Conservation (phyloP, 2,329 filamentous ascomycete genomes). For the Trichoderma atroviride region DNA sequence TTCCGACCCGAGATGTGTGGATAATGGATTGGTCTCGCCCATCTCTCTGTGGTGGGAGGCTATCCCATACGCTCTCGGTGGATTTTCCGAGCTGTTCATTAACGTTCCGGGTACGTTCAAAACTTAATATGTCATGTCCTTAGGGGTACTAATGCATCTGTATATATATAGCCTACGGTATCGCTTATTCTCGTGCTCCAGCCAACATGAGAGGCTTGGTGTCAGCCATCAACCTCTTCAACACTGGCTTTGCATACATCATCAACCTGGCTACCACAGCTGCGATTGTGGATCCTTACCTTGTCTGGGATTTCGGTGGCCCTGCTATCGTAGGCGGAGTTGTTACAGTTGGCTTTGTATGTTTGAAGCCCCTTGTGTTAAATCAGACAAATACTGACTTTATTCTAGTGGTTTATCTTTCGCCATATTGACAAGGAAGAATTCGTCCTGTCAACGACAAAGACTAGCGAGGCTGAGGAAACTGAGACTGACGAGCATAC, state of each 20-base stretch:
- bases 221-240: slow-evolving; percentile 53
- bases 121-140: background rate
- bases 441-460: slow-evolving; percentile 33
- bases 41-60: slow-evolving; percentile 35
- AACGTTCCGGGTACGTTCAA: slow-evolving; percentile 30
- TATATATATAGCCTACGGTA: slow-evolving; percentile 45
- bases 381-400: background rate
- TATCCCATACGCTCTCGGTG: slow-evolving; percentile 35
- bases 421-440: slow-evolving; percentile 34
- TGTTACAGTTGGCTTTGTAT: slow-evolving; percentile 1
- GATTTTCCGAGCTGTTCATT: slow-evolving; percentile 37
- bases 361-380: background rate
- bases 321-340: slow-evolving; percentile 45
- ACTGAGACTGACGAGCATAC: background rate
- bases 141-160: slow-evolving; percentile 3
- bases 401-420: slow-evolving; percentile 28
- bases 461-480: slow-evolving; percentile 28
- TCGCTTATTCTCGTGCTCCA: slow-evolving; percentile 55
- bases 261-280: slow-evolving; percentile 50
- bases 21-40: slow-evolving; percentile 32
- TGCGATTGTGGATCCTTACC: slow-evolving; percentile 51
- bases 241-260: slow-evolving; percentile 48
- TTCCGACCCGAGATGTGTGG: slow-evolving; percentile 31
- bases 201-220: slow-evolving; percentile 56
- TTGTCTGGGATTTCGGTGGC: slow-evolving; percentile 55